Percentiles rank a stretch among this genome's conserved stretches.
Conservation (phyloP, 2,329 filamentous ascomycete species). For the Immersiporthe knoxdaviesiana region DNA sequence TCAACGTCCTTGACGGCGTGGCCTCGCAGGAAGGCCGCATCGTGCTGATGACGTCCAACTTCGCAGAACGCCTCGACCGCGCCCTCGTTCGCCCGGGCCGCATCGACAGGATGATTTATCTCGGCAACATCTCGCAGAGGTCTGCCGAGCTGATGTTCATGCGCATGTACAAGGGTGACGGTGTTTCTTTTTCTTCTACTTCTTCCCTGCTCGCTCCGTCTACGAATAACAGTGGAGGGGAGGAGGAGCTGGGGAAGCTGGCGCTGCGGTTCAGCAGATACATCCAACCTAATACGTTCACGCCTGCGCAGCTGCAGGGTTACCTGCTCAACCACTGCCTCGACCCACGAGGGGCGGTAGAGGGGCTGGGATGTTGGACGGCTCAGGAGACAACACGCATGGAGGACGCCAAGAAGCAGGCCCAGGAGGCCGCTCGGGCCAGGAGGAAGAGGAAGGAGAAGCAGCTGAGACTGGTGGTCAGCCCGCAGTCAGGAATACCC, state of each 20-base stretch:
- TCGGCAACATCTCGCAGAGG: slow-evolving; percentile 52
- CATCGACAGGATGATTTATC: slow-evolving; percentile 63
- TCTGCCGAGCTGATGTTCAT: slow-evolving; percentile 52
- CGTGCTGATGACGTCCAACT: slow-evolving; percentile 69
- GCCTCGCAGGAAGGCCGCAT: slow-evolving; percentile 66
- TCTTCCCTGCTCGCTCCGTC: slow-evolving; percentile 29
- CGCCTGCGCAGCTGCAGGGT: slow-evolving; percentile 54
- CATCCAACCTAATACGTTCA: slow-evolving; percentile 52
- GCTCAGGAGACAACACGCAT: slow-evolving; percentile 39
- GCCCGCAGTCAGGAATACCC: not conserved
- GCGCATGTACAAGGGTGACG: slow-evolving; percentile 48
- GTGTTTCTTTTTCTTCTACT: too few species aligned
- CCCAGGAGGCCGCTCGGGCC: slow-evolving; percentile 21
- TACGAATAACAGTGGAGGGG: not conserved
- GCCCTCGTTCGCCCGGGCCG: slow-evolving; percentile 66
- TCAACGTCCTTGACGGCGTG: slow-evolving; percentile 81
- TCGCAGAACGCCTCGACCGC: slow-evolving; percentile 63
- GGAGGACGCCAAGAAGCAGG: slow-evolving; percentile 35
- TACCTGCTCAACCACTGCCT: slow-evolving; percentile 50
- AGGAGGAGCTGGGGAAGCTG: slow-evolving; percentile 47
- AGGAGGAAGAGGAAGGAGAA: slow-evolving; percentile 32
- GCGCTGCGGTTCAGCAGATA: slow-evolving; percentile 57
- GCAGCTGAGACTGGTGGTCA: slow-evolving; percentile 18
- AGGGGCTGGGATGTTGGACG: slow-evolving; percentile 43
- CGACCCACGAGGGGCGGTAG: slow-evolving; percentile 43